A percentile compares a stretch with the other conserved stretches of the same genome.
Evolutionary conservation across 2,329 filamentous ascomycete species (phyloP).

Genomic region (Phialocephala sp.): DNA sequence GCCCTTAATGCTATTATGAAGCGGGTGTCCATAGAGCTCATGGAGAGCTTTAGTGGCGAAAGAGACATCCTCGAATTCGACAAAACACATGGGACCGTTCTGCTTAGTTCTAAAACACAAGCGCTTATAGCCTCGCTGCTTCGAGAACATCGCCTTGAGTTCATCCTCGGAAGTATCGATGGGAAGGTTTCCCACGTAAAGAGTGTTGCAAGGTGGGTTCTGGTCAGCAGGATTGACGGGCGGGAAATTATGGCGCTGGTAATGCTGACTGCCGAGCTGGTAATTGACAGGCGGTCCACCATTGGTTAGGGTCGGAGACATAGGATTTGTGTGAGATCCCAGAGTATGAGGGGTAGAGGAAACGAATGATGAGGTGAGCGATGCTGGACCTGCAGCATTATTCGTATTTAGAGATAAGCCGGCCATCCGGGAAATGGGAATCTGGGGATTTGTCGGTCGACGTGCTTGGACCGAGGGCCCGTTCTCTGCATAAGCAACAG

Average conservation of each 20-base stretch:
- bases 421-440: constrained; percentile 72
- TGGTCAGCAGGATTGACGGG: constrained; percentile 93
- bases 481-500: constrained; percentile 76
- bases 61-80: constrained; percentile 94
- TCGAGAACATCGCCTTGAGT: constrained; percentile 90
- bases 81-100: constrained; percentile 98
- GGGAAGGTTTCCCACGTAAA: constrained; percentile 97
- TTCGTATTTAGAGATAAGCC: constrained; percentile 75
- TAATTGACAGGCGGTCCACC: constrained; percentile 53
- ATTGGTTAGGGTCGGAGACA: constrained; percentile 63
- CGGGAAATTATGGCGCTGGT: constrained; percentile 72
- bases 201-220: constrained; percentile 95
- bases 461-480: constrained; percentile 62
- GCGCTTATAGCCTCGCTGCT: constrained; percentile 92
- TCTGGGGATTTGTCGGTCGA: constrained; percentile 72
- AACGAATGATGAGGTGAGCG: constrained; percentile 33
- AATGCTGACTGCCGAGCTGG: constrained; percentile 61
- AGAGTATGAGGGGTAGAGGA: constrained; percentile 32
- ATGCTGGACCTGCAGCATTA: constrained; percentile 47
- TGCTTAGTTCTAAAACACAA: constrained; percentile 94
- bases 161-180: constrained; percentile 94
- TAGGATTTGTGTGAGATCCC: constrained; percentile 45
- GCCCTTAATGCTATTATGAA: constrained; percentile 92
- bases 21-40: constrained; percentile 83
- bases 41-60: constrained; percentile 90